Evolutionary conservation across 192 early-diverging fungal species (phyloP).

Genomic region (Gaertneriomyces sp.): DNA sequence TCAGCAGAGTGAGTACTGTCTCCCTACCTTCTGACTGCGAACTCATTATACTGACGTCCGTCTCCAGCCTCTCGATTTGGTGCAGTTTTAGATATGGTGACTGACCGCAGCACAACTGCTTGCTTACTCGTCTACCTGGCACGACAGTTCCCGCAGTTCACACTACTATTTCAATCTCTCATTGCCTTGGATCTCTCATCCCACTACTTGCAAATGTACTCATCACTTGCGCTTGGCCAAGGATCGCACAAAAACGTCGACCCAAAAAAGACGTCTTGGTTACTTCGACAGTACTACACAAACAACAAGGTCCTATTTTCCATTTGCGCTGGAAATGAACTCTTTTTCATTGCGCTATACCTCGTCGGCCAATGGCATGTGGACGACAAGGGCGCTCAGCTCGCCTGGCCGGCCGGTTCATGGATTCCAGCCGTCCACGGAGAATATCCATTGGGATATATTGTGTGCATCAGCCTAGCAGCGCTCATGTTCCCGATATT

Average conservation of each 20-base stretch:
- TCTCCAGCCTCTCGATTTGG: slow-evolving; percentile 75
- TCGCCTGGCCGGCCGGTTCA: neutral
- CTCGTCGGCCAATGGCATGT: slow-evolving; percentile 20
- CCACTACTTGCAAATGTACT: slow-evolving; percentile 99
- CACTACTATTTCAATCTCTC: slow-evolving; percentile 84
- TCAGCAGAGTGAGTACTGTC: slow-evolving; percentile 70
- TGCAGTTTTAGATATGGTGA: slow-evolving; percentile 98
- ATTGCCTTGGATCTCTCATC: slow-evolving; percentile 91
- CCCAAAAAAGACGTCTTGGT: slow-evolving; percentile 60
- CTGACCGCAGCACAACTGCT: slow-evolving; percentile 89
- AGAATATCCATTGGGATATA: neutral
- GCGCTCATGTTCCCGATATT: slow-evolving; percentile 68
- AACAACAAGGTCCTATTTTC: slow-evolving; percentile 86
- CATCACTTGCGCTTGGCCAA: slow-evolving; percentile 77
- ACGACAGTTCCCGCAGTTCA: slow-evolving; percentile 56
- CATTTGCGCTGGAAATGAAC: slow-evolving; percentile 88
- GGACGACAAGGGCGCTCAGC: slow-evolving; percentile 16
- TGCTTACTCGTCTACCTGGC: slow-evolving; percentile 87
- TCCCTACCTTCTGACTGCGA: neutral
- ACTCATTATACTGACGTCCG: neutral
- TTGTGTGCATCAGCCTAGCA: slow-evolving; percentile 16
- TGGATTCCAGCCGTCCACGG: slow-evolving; percentile 17
- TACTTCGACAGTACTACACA: slow-evolving; percentile 88
- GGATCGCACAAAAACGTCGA: slow-evolving; percentile 89
- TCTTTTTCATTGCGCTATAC: slow-evolving; percentile 89